Percentiles rank a stretch among this genome's conserved stretches.
Conservation (phyloP, 225 moss, liverwort and hornwort species). For the Takakia lepidozioides region DNA sequence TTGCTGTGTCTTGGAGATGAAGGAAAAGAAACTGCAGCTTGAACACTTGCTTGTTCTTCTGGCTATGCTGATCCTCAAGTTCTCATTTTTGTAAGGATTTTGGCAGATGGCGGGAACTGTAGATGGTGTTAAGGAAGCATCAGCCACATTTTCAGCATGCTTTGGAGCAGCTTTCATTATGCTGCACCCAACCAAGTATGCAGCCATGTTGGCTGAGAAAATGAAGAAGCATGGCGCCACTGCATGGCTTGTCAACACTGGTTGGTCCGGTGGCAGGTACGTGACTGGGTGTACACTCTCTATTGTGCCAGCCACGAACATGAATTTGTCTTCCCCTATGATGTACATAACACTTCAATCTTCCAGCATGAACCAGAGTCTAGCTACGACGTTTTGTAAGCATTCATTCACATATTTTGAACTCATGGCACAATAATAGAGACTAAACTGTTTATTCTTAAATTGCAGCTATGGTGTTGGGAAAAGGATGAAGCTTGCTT, state of each 20-base stretch:
- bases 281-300: no score
- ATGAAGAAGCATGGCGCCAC: constrained; percentile 75
- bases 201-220: constrained; percentile 91
- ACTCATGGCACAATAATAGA: no score
- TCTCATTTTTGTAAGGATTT: constrained; percentile 14
- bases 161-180: constrained; percentile 99
- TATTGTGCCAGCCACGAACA: no score
- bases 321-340: no score
- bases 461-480: constrained; percentile 38
- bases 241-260: constrained; percentile 95
- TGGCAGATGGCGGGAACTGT: constrained; percentile 93
- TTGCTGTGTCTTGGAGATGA: no score
- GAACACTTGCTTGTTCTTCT: no score
- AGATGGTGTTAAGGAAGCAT: constrained; percentile 91
- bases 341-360: no score
- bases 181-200: constrained; percentile 96
- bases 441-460: no score
- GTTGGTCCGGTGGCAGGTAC: constrained; percentile 97
- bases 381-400: no score
- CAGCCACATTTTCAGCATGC: constrained; percentile 94
- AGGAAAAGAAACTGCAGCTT: no score
- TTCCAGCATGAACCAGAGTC: no score
- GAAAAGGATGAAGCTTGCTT: constrained; percentile 39
- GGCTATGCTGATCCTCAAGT: not conserved
- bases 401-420: no score